Evolutionary conservation across 345 rosid species (phyloP).

Genomic region (Eucalyptus polybractea): DNA sequence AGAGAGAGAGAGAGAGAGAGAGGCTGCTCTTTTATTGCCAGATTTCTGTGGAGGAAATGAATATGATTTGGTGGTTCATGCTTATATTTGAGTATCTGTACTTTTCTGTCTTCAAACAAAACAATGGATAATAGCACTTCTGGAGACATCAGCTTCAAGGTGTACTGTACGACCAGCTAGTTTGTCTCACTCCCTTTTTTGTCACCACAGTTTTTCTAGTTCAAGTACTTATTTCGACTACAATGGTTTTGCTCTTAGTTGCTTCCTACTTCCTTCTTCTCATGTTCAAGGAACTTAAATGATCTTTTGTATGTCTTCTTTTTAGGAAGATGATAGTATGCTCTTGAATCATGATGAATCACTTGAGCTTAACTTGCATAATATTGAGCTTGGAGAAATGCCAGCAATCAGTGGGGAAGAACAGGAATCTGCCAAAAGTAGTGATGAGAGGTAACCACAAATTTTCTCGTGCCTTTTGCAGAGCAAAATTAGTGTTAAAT

Average conservation of each 20-base stretch:
- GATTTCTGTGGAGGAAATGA: not conserved
- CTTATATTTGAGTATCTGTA: not conserved
- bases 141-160: not conserved
- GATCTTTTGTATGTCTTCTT: not conserved
- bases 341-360: slow-evolving; percentile 5
- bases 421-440: not conserved
- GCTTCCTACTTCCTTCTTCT: not conserved
- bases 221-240: not conserved
- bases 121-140: not conserved
- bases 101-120: not conserved
- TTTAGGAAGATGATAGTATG: not conserved
- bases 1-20: not conserved
- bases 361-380: slow-evolving; percentile 1
- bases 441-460: slow-evolving; percentile 7
- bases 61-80: not conserved
- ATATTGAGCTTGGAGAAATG: not conserved
- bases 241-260: not conserved
- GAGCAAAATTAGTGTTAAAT: not conserved
- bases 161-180: not conserved
- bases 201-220: not conserved
- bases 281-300: not conserved
- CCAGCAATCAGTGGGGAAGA: not conserved
- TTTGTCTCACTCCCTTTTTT: not conserved
- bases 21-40: not conserved
- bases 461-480: not conserved